Conservation (phyloP, 108 stramenopile genomes). For the Skeletonema costatum region DNA sequence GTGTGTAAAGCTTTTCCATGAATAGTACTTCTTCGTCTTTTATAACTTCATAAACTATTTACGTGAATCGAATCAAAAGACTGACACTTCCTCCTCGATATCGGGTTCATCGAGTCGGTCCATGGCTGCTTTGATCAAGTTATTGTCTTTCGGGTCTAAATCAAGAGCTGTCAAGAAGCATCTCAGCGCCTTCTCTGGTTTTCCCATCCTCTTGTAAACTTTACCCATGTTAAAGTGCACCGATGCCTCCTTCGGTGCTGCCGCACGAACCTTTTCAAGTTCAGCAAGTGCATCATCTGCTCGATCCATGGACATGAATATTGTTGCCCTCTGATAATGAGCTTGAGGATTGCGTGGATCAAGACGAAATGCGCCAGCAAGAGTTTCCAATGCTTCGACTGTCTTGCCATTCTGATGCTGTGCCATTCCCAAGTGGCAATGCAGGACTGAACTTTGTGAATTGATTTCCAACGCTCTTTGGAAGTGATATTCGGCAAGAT, state of each 20-base stretch:
- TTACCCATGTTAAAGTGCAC: conserved; percentile 97
- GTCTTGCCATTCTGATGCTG: conserved; percentile 91
- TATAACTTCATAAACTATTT: neutral
- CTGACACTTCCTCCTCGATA: conserved; percentile 81
- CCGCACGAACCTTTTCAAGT: conserved; percentile 88
- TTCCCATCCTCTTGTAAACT: conserved; percentile 90
- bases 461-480: conserved; percentile 88
- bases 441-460: conserved; percentile 87
- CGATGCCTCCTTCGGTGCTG: conserved; percentile 91
- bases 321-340: conserved; percentile 92
- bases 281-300: conserved; percentile 86
- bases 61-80: conserved; percentile 46
- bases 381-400: conserved; percentile 88
- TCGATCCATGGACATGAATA: conserved; percentile 90
- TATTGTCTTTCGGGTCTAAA: conserved; percentile 95
- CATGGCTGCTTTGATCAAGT: conserved; percentile 88
- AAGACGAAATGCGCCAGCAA: conserved; percentile 80
- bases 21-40: no score
- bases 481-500: conserved; percentile 96
- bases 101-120: conserved; percentile 86
- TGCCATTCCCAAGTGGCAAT: conserved; percentile 95
- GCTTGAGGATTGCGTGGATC: conserved; percentile 95
- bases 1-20: no score
- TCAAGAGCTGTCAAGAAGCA: conserved; percentile 95
- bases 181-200: conserved; percentile 88